A percentile compares a stretch with the other conserved stretches of the same genome.
These are phyloP conservation scores for Dryadomyces quercus-mongolicae DNA, from an alignment of 2,329 filamentous ascomycete genomes.

Conservation along the genomic window DNA sequence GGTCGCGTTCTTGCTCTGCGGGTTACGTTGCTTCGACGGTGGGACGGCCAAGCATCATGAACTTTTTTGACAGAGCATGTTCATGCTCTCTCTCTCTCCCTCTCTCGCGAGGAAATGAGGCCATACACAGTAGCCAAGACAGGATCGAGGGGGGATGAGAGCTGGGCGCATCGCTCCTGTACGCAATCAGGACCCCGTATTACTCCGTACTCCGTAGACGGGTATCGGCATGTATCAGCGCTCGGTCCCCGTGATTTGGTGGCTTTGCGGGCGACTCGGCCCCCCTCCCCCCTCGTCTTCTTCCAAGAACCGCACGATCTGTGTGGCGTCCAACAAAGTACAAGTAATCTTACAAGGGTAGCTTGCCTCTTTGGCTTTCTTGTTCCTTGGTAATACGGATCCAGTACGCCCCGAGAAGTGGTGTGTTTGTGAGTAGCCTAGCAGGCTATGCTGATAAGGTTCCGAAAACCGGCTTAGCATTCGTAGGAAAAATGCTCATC, in stretches of 20 bases:
- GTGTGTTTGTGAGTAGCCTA: not conserved
- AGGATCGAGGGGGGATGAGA: not conserved
- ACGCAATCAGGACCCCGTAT: not conserved
- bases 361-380: not conserved
- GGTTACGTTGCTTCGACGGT: not conserved
- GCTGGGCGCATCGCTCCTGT: not conserved
- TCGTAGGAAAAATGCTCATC: not conserved
- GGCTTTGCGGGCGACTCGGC: not conserved
- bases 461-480: not conserved
- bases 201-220: not conserved
- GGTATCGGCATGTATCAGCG: not conserved
- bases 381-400: no score
- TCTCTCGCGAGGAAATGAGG: not conserved
- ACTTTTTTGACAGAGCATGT: not conserved
- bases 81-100: not conserved
- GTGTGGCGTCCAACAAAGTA: no score
- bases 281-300: no score
- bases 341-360: not conserved
- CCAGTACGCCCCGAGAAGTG: not conserved
- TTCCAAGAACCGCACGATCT: no score
- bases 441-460: constrained; percentile 1
- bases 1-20: not conserved
- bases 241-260: not conserved
- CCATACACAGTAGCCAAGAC: not conserved
- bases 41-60: not conserved